These are phyloP conservation scores for Amborella trichopoda DNA, from an alignment of 164 flowering plant species.

Conservation along the genomic window DNA sequence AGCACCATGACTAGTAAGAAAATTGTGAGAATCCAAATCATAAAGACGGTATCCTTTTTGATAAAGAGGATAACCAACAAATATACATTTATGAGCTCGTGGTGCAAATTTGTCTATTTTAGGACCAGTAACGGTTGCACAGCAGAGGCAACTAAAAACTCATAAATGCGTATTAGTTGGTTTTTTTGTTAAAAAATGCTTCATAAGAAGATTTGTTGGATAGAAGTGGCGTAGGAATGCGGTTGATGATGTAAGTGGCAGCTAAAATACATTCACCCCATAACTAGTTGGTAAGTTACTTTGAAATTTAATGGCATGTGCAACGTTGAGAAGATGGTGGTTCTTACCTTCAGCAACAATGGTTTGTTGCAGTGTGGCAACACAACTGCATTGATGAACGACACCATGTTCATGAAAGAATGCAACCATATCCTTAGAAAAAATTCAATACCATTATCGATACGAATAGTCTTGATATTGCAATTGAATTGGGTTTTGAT, in stretches of 20 bases:
- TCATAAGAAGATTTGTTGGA: not conserved
- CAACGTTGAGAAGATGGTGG: not conserved
- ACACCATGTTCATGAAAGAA: not conserved
- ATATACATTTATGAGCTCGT: not conserved
- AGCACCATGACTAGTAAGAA: too few species aligned
- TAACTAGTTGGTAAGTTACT: not conserved
- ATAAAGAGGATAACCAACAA: not conserved
- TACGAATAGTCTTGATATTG: not conserved
- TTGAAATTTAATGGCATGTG: not conserved
- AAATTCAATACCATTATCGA: slow-evolving; percentile 9
- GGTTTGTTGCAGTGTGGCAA: slow-evolving; percentile 4
- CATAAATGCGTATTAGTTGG: not conserved
- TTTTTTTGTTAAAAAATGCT: not conserved
- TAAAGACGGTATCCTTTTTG: too few species aligned
- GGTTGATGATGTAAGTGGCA: not conserved
- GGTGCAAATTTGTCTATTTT: not conserved
- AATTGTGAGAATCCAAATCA: too few species aligned
- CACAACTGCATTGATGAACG: not conserved
- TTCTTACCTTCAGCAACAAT: not conserved
- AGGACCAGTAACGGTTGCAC: not conserved
- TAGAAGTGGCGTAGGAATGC: not conserved
- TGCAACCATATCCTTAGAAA: not conserved
- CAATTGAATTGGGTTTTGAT: slow-evolving; percentile 1
- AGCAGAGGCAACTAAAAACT: not conserved
- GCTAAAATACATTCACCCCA: not conserved